These are phyloP conservation scores for Neurospora hispaniola DNA, from an alignment of 495 filamentous ascomycete species.

Conservation along the genomic window DNA sequence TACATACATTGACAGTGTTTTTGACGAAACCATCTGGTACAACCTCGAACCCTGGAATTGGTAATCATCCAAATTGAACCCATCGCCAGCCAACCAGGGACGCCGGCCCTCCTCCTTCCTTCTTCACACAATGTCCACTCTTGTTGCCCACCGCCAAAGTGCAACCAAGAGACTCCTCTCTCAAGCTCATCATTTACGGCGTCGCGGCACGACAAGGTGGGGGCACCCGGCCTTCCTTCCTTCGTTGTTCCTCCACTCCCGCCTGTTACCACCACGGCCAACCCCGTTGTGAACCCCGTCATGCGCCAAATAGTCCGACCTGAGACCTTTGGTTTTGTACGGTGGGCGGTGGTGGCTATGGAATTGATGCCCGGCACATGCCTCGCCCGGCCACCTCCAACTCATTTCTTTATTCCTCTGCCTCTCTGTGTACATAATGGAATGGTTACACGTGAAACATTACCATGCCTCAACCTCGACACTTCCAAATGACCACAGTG, in stretches of 20 bases:
- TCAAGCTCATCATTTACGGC: constrained; percentile 11
- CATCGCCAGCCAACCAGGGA: neutral
- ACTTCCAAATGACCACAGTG: neutral
- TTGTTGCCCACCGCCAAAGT: neutral
- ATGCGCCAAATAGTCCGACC: neutral
- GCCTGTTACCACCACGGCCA: neutral
- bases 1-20: neutral
- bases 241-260: neutral
- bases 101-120: neutral
- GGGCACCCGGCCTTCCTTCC: neutral
- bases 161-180: neutral
- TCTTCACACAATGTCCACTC: neutral
- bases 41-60: constrained; percentile 20
- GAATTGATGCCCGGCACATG: neutral
- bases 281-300: neutral
- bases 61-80: constrained; percentile 12
- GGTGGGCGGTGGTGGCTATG: neutral
- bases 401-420: neutral
- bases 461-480: neutral
- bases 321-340: neutral
- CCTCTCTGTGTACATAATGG: neutral
- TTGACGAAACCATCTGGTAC: neutral
- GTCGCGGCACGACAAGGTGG: constrained; percentile 16
- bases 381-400: neutral
- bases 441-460: neutral